These are phyloP conservation scores for Coemansia sp. DNA, from an alignment of 192 early-diverging fungal species.

Conservation along the genomic window DNA sequence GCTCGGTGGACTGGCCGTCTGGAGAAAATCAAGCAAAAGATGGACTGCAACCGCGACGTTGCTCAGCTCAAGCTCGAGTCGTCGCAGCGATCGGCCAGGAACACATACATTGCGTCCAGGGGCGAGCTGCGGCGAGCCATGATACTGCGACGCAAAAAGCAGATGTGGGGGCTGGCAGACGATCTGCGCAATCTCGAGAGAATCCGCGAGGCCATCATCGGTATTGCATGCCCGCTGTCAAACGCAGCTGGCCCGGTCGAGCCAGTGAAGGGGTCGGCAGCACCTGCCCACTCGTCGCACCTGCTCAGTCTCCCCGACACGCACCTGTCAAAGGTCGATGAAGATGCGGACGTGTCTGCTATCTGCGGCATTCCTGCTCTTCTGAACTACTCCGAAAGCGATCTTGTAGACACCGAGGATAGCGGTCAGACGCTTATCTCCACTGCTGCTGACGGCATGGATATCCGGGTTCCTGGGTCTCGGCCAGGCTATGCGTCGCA, in stretches of 20 bases:
- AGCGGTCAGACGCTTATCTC: constrained; percentile 1
- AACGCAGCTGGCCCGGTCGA: not conserved
- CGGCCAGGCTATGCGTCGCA: not conserved
- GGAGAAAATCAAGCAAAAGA: constrained; percentile 31
- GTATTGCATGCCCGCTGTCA: constrained; percentile 32
- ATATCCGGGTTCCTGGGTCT: constrained; percentile 10
- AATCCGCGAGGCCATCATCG: constrained; percentile 31
- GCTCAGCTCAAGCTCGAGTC: constrained; percentile 23
- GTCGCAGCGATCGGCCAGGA: constrained; percentile 12
- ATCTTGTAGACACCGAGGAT: constrained; percentile 12
- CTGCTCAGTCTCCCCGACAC: constrained; percentile 31
- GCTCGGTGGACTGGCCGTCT: constrained; percentile 45
- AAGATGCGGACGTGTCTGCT: constrained; percentile 34
- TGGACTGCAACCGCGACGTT: constrained; percentile 20
- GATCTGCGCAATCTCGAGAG: constrained; percentile 38
- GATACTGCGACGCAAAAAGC: constrained; percentile 31
- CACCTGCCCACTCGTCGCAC: constrained; percentile 24
- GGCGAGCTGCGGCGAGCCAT: constrained; percentile 38
- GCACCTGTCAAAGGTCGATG: constrained; percentile 22
- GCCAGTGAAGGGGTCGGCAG: constrained; percentile 13
- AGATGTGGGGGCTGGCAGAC: constrained; percentile 44
- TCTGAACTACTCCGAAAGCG: constrained; percentile 32
- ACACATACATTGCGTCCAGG: constrained; percentile 22
- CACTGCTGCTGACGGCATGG: constrained; percentile 8
- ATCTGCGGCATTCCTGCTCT: constrained; percentile 47